Evolutionary conservation across 805 yeast genomes (phyloP).

Genomic region (Ogataea pignaliae): DNA sequence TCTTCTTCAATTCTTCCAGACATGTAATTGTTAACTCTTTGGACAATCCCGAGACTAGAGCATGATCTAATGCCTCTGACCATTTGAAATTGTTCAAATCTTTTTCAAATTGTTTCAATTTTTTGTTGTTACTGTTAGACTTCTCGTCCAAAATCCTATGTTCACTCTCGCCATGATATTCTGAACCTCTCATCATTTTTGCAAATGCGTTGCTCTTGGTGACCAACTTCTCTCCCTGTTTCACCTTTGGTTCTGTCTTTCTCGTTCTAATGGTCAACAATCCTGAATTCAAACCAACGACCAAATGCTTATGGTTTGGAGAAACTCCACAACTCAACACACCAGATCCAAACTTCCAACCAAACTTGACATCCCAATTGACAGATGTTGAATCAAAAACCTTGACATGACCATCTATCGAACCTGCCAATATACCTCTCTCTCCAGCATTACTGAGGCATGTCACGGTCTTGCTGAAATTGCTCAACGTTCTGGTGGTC

Average conservation of each 20-base stretch:
- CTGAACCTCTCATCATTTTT: slow-evolving; percentile 85
- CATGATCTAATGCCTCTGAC: slow-evolving; percentile 88
- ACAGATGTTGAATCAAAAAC: slow-evolving; percentile 74
- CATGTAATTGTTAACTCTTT: slow-evolving; percentile 79
- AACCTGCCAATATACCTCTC: slow-evolving; percentile 84
- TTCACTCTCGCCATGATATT: slow-evolving; percentile 87
- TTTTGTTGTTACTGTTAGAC: slow-evolving; percentile 44
- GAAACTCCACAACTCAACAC: slow-evolving; percentile 87
- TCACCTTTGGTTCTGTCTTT: slow-evolving; percentile 57
- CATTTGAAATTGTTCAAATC: slow-evolving; percentile 85
- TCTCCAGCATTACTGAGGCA: slow-evolving; percentile 71
- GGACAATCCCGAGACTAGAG: slow-evolving; percentile 73
- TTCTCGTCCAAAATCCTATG: slow-evolving; percentile 63
- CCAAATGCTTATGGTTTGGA: slow-evolving; percentile 83
- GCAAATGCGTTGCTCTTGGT: slow-evolving; percentile 60
- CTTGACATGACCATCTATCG: slow-evolving; percentile 95
- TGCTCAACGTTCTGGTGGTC: slow-evolving; percentile 62
- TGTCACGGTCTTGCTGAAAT: slow-evolving; percentile 93
- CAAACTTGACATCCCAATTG: slow-evolving; percentile 86
- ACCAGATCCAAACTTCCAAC: slow-evolving; percentile 96
- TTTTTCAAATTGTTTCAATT: slow-evolving; percentile 76
- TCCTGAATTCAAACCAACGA: slow-evolving; percentile 89
- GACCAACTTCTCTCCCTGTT: slow-evolving; percentile 41
- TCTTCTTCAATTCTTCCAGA: slow-evolving; percentile 75
- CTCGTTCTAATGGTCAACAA: slow-evolving; percentile 84